These are phyloP conservation scores for Pulveroboletus sp. DNA, from an alignment of 768 basidiomycete genomes.

Conservation along the genomic window DNA sequence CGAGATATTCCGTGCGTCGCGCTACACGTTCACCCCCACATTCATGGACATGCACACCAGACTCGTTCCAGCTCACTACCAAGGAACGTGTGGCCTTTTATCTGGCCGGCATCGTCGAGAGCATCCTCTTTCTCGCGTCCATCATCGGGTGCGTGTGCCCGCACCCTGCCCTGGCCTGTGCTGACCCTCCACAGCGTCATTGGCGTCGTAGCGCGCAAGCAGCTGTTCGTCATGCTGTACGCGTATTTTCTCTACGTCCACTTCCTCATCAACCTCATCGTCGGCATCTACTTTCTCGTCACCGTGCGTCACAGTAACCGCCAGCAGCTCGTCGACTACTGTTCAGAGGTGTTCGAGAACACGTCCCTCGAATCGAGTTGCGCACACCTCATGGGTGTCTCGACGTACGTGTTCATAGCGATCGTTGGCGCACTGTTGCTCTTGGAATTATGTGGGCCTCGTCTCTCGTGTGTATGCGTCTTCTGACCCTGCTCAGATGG, in stretches of 20 bases:
- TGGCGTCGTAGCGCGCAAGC: conserved; percentile 62
- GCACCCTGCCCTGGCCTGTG: neutral
- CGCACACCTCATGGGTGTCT: conserved; percentile 37
- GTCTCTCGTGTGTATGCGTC: neutral
- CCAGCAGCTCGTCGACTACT: conserved; percentile 42
- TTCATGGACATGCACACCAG: too few species aligned
- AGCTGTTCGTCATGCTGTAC: conserved; percentile 55
- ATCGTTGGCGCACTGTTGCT: conserved; percentile 45
- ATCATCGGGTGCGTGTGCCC: conserved; percentile 46
- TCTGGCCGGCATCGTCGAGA: conserved; percentile 51
- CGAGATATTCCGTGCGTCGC: conserved; percentile 53
- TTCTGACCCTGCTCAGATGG: conserved; percentile 40
- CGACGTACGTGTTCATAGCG: conserved; percentile 45
- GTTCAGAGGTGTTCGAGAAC: conserved; percentile 43
- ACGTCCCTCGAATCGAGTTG: conserved; percentile 45
- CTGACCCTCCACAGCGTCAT: conserved; percentile 44
- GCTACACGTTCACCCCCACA: neutral
- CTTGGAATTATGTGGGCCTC: conserved; percentile 55
- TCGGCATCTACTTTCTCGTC: conserved; percentile 51
- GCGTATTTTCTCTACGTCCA: conserved; percentile 56
- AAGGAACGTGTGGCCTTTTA: conserved; percentile 42
- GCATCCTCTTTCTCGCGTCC: conserved; percentile 50
- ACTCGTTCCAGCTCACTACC: conserved; percentile 30
- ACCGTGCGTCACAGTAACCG: conserved; percentile 45
- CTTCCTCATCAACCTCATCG: conserved; percentile 52